Evolutionary conservation across 2,329 filamentous ascomycete species (phyloP).

Genomic region (Alternaria viburni): DNA sequence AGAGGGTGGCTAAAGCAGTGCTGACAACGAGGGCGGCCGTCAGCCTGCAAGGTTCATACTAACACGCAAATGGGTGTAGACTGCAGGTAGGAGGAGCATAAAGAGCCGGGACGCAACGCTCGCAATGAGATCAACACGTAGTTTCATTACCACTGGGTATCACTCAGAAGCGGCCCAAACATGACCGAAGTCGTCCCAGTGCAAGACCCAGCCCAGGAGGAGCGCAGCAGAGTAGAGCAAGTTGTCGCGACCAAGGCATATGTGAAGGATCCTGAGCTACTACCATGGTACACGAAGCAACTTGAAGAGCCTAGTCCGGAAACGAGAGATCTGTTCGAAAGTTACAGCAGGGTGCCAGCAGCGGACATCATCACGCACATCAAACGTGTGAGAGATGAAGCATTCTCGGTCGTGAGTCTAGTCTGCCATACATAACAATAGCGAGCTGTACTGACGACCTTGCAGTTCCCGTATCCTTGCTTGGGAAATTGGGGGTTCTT

Average conservation of each 20-base stretch:
- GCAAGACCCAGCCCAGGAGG: conserved; percentile 3
- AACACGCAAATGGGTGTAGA: not conserved
- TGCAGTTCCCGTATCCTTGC: conserved; percentile 45
- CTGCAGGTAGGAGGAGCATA: not conserved
- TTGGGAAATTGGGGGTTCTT: conserved; percentile 47
- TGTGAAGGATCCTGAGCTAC: conserved; percentile 25
- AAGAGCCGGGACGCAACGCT: not conserved
- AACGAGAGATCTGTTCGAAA: conserved; percentile 46
- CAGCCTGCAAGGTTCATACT: conserved; percentile 8
- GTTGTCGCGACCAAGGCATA: conserved; percentile 25
- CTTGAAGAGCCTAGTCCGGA: conserved; percentile 35
- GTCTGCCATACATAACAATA: not conserved
- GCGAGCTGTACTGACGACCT: not conserved
- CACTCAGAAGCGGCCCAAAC: not conserved
- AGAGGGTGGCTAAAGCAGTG: conserved; percentile 5
- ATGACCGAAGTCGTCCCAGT: conserved; percentile 16
- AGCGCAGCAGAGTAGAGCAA: conserved; percentile 18
- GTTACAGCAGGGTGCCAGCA: conserved; percentile 47
- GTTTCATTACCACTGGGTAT: not conserved
- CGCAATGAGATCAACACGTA: not conserved
- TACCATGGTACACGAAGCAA: conserved; percentile 44
- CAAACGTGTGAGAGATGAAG: conserved; percentile 40
- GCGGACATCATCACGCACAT: conserved; percentile 48
- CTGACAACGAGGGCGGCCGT: conserved; percentile 9
- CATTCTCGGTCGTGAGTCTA: conserved; percentile 37